phyloP scores from a whole-genome alignment of 139 green algal genomes.

The Volvox reticuliferus region DNA sequence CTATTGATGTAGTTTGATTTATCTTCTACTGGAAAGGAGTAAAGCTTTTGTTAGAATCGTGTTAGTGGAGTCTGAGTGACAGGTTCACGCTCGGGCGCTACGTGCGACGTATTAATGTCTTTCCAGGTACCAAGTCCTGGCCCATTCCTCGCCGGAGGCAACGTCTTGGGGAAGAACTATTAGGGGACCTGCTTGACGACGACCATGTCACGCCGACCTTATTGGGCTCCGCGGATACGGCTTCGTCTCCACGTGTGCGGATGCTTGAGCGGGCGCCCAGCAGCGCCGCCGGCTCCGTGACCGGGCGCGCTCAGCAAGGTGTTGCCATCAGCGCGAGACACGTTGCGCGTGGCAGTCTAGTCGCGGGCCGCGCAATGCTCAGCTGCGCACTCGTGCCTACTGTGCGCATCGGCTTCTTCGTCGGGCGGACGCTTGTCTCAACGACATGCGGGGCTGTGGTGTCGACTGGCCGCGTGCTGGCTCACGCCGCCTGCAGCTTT shows the following conservation, averaged over 20 bases:
- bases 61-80: no score
- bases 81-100: no score
- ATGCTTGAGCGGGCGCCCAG: constrained; percentile 28
- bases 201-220: not conserved
- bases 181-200: constrained; percentile 16
- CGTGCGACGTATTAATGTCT: no score
- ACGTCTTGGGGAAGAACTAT: not conserved
- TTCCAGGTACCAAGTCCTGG: constrained; percentile 6
- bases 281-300: not conserved
- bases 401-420: not conserved
- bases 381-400: not conserved
- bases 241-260: not conserved
- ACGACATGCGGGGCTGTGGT: not conserved
- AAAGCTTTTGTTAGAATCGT: no score
- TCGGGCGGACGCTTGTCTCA: not conserved
- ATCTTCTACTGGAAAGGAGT: no score
- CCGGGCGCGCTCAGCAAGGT: not conserved
- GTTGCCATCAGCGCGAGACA: not conserved
- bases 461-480: not conserved
- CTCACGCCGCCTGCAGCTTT: not conserved
- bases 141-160: not conserved
- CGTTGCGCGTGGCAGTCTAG: not conserved
- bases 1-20: no score
- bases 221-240: not conserved
- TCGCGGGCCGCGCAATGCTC: not conserved